Percentiles rank a stretch among this genome's conserved stretches.
Conservation (phyloP, 2,329 filamentous ascomycete species). For the Penicillium sclerotigenum region DNA sequence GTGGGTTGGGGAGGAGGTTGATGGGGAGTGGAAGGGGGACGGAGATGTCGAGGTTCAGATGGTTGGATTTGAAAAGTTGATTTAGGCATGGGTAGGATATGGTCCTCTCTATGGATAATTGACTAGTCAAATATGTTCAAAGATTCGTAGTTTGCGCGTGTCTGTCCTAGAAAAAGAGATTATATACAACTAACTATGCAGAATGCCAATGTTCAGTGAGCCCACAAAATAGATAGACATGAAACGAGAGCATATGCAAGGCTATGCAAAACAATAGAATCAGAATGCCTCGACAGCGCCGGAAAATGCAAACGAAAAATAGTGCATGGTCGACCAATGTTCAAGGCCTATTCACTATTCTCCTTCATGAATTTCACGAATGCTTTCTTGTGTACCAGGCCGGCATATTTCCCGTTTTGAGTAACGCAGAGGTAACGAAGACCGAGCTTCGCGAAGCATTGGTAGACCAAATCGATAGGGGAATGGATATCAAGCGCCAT, state of each 20-base stretch:
- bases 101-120: background rate
- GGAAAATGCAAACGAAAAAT: conserved; percentile 2
- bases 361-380: conserved; percentile 95
- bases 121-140: background rate
- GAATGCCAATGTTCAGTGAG: background rate
- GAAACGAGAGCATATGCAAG: conserved; percentile 14
- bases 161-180: background rate
- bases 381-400: conserved; percentile 94
- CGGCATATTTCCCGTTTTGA: conserved; percentile 77
- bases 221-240: background rate
- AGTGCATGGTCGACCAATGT: background rate
- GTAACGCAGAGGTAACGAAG: conserved; percentile 89
- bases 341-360: conserved; percentile 55
- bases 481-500: conserved; percentile 83
- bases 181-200: background rate
- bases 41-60: conserved; percentile 51
- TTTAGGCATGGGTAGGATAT: conserved; percentile 1
- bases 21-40: conserved; percentile 46
- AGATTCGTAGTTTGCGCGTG: background rate
- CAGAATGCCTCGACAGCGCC: background rate
- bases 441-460: conserved; percentile 92
- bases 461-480: conserved; percentile 92
- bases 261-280: conserved; percentile 15
- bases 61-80: conserved; percentile 43
- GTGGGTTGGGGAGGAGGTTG: conserved; percentile 45